A percentile compares a stretch with the other conserved stretches of the same genome.
phyloP scores from a whole-genome alignment of 1,139 yeast genomes.

The Geotrichum candidum region DNA sequence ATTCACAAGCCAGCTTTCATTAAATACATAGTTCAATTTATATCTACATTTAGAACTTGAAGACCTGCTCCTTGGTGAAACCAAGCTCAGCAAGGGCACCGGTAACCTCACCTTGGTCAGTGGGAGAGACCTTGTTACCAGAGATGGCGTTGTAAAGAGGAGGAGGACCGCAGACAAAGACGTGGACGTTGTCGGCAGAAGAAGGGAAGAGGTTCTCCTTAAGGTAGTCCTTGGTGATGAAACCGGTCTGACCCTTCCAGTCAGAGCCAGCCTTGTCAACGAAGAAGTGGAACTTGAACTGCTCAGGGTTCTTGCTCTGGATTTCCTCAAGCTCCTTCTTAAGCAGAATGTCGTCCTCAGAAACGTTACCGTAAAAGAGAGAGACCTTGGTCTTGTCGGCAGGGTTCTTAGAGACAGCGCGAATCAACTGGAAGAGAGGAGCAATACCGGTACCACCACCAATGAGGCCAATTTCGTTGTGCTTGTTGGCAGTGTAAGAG shows the following conservation, averaged over 20 bases:
- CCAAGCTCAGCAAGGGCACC: constrained; percentile 88
- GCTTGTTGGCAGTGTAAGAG: constrained; percentile 85
- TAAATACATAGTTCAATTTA: background rate
- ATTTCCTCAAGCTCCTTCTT: constrained; percentile 67
- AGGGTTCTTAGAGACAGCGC: constrained; percentile 49
- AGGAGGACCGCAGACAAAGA: constrained; percentile 90
- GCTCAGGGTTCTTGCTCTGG: constrained; percentile 62
- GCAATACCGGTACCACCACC: constrained; percentile 98
- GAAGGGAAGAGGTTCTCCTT: constrained; percentile 45
- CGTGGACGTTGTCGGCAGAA: constrained; percentile 55
- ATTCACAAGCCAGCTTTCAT: background rate
- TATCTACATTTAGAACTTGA: constrained; percentile 45
- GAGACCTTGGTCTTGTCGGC: constrained; percentile 78
- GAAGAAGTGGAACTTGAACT: constrained; percentile 70
- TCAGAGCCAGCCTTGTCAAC: constrained; percentile 57
- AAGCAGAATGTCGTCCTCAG: constrained; percentile 71
- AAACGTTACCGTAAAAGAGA: constrained; percentile 72
- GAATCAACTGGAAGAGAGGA: constrained; percentile 80
- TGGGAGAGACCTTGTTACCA: constrained; percentile 77
- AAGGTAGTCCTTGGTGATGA: constrained; percentile 65
- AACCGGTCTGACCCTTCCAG: constrained; percentile 58
- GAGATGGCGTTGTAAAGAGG: constrained; percentile 76
- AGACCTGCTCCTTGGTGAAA: constrained; percentile 78
- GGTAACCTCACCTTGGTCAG: constrained; percentile 89
- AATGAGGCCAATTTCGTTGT: constrained; percentile 68